A percentile compares a stretch with the other conserved stretches of the same genome.
These are phyloP conservation scores for Radiomyces spectabilis DNA, from an alignment of 192 early-diverging fungal species.

Conservation along the genomic window DNA sequence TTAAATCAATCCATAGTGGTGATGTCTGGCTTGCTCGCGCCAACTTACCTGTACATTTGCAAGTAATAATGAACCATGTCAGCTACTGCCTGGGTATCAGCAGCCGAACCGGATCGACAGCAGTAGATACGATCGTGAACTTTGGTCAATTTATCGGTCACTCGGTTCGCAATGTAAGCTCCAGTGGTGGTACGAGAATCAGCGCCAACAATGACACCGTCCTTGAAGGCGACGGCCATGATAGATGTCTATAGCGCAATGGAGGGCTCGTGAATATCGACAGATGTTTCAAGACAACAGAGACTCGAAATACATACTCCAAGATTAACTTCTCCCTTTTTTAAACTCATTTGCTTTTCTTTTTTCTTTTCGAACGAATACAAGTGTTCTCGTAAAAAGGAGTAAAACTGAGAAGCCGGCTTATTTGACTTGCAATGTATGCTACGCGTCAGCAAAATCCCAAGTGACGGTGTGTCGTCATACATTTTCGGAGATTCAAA, in stretches of 20 bases:
- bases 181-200: constrained; percentile 96
- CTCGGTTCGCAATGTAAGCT: constrained; percentile 93
- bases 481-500: too few species aligned
- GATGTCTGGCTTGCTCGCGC: too few species aligned
- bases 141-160: constrained; percentile 95
- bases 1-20: too few species aligned
- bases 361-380: too few species aligned
- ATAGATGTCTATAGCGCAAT: constrained; percentile 91
- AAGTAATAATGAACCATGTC: constrained; percentile 97
- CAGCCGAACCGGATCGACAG: constrained; percentile 95
- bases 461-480: too few species aligned
- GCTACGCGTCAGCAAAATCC: too few species aligned
- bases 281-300: neutral
- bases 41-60: constrained; percentile 77
- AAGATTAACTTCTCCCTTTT: constrained; percentile 92
- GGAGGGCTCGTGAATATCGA: neutral
- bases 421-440: too few species aligned
- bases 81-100: constrained; percentile 97
- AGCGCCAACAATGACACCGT: constrained; percentile 93
- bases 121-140: constrained; percentile 96
- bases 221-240: constrained; percentile 88
- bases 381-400: too few species aligned
- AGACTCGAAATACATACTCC: constrained; percentile 55
- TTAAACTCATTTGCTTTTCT: constrained; percentile 62
- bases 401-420: too few species aligned